Evolutionary conservation across 306 rosid genomes (phyloP), one percentile per base, ranked within the genome.

Genomic region (Medicago arabica): DNA sequence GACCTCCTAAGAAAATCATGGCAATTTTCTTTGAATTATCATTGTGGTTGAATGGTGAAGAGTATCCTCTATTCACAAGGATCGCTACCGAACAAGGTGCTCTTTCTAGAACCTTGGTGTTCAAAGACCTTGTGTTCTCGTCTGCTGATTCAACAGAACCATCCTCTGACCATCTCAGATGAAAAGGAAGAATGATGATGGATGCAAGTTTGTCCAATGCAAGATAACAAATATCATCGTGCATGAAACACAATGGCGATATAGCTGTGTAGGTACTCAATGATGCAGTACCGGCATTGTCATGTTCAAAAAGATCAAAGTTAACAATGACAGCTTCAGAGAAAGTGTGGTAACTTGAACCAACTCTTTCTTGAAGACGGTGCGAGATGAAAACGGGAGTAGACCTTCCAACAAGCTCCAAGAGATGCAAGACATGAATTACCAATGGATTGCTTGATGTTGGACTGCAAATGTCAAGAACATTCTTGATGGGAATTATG

Each of bases 161-260:
- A 69, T 69, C 61, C 2, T 23, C 41, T 1, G 14, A 3, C 44
- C 44, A 69, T 28, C 7, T 69, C 21, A 14, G 1, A 50, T 69
- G 74, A 25, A 69, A 69, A n/a, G 74, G 74, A 15, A 69, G 61
- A 50, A 69, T 16, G 14, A 69, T 69, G 3, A 69, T 9, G 21
- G 74, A 69, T 0, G 62, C 74, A 5, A 49, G 19, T 50, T 69
- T 69, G 62, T 69, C 75, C 75, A 69, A n/a, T 0, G 75, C 75
- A n/a, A 69, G 58, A 14, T 50, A 49, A 6, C 47, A 50, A 6
- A 69, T 55, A 50, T 69, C 75, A 1, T 69, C 75, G 2, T 50
- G 75, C 75, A 69, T 69, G 6, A 69, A 14, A 9, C 4, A 14
- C 0, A 9, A 0, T 1, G 75, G 75, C 1, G 75, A 69, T 49